A percentile compares a stretch with the other conserved stretches of the same genome.
Evolutionary conservation across 208 protist genomes (phyloP).

Genomic region (Crithidia thermophila): DNA sequence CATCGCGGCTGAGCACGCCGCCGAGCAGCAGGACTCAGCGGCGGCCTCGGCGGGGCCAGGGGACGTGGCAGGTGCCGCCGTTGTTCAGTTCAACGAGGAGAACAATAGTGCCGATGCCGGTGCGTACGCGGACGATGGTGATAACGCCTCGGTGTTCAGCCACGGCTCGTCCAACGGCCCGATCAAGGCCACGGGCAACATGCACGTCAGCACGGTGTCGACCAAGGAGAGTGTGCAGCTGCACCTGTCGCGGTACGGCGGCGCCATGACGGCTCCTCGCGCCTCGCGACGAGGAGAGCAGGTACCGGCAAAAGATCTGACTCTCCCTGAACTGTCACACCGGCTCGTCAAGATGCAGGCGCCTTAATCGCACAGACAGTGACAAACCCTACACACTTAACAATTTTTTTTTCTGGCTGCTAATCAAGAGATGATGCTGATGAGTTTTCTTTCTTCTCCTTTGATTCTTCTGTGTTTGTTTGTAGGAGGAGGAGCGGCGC

Average conservation of each 20-base stretch:
- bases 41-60: slow-evolving; percentile 3
- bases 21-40: background rate
- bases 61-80: background rate
- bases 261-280: slow-evolving; percentile 43
- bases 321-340: slow-evolving; percentile 54
- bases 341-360: slow-evolving; percentile 61
- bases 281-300: background rate
- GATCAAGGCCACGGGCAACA: slow-evolving; percentile 63
- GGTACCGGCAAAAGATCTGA: slow-evolving; percentile 28
- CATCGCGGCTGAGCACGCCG: slow-evolving; percentile 22
- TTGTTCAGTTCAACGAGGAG: background rate
- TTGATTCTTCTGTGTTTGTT: too few species aligned
- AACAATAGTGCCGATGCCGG: too few species aligned
- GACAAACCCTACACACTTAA: too few species aligned
- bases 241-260: slow-evolving; percentile 51
- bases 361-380: background rate
- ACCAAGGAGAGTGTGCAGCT: slow-evolving; percentile 54
- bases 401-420: too few species aligned
- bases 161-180: slow-evolving; percentile 76
- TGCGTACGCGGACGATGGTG: background rate
- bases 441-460: too few species aligned
- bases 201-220: slow-evolving; percentile 54
- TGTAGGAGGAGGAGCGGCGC: too few species aligned
- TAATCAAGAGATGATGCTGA: background rate
- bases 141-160: slow-evolving; percentile 72